phyloP scores from a whole-genome alignment of 2,329 filamentous ascomycete genomes.

The Fusarium longipes region DNA sequence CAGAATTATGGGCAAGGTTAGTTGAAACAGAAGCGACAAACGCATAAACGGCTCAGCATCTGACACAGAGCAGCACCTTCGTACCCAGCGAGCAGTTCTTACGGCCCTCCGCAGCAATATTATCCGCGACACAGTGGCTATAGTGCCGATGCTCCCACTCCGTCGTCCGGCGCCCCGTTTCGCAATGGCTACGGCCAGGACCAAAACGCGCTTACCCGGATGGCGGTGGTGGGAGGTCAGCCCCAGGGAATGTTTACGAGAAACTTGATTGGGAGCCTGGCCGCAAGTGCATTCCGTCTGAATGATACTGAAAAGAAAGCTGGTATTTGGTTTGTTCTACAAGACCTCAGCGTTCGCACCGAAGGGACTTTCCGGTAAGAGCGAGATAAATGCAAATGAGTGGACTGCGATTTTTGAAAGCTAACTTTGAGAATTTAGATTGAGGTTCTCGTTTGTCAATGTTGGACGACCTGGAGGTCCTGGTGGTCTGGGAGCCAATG shows the following conservation, averaged over 20 bases:
- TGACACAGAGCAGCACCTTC: constrained; percentile 39
- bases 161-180: constrained; percentile 46
- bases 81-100: constrained; percentile 50
- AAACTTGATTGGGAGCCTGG: constrained; percentile 92
- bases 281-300: constrained; percentile 87
- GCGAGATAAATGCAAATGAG: not conserved
- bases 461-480: constrained; percentile 67
- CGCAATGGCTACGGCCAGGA: constrained; percentile 50
- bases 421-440: constrained; percentile 53
- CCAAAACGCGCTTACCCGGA: constrained; percentile 48
- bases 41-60: not conserved
- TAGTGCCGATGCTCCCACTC: constrained; percentile 44
- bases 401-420: not conserved
- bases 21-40: constrained; percentile 7
- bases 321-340: constrained; percentile 96
- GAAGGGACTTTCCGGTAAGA: constrained; percentile 88
- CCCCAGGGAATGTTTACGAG: constrained; percentile 90
- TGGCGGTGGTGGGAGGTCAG: constrained; percentile 57
- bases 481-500: constrained; percentile 54
- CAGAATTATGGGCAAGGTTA: constrained; percentile 50
- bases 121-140: constrained; percentile 51
- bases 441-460: constrained; percentile 83
- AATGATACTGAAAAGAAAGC: constrained; percentile 82
- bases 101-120: constrained; percentile 54
- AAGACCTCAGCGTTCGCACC: constrained; percentile 93